phyloP scores from a whole-genome alignment of 805 yeast species.

The Wickerhamiella musiphila region DNA sequence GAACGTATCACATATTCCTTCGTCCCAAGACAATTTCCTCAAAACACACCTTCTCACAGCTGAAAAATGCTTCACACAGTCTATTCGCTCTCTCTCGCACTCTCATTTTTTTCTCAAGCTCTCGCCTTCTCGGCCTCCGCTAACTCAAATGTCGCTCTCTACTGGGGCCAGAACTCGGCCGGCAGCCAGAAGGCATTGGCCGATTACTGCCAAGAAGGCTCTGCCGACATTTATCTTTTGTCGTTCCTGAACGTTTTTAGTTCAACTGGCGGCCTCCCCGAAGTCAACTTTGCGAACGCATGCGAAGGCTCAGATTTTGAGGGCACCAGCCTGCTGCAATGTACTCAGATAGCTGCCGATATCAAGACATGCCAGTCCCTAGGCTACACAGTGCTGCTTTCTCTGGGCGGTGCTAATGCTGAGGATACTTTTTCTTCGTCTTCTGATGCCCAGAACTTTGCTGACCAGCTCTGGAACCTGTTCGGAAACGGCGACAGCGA shows the following conservation, averaged over 20 bases:
- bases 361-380: constrained; percentile 52
- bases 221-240: constrained; percentile 48
- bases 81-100: no score
- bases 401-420: constrained; percentile 41
- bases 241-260: constrained; percentile 52
- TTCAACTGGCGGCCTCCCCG: constrained; percentile 20
- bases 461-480: constrained; percentile 27
- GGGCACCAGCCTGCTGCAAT: constrained; percentile 26
- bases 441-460: constrained; percentile 30
- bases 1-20: no score
- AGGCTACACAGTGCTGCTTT: constrained; percentile 58
- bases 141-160: constrained; percentile 47
- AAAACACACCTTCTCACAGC: no score
- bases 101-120: constrained; percentile 2
- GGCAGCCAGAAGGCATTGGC: constrained; percentile 32
- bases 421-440: constrained; percentile 32
- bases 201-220: constrained; percentile 46
- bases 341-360: constrained; percentile 35
- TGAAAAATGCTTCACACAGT: no score
- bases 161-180: constrained; percentile 80
- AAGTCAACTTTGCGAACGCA: constrained; percentile 40
- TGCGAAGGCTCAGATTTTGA: constrained; percentile 21
- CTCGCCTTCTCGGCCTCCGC: constrained; percentile 15
- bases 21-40: no score
- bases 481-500: constrained; percentile 29